Evolutionary conservation across 192 early-diverging fungal species (phyloP).

Genomic region (Podila minutissima): DNA sequence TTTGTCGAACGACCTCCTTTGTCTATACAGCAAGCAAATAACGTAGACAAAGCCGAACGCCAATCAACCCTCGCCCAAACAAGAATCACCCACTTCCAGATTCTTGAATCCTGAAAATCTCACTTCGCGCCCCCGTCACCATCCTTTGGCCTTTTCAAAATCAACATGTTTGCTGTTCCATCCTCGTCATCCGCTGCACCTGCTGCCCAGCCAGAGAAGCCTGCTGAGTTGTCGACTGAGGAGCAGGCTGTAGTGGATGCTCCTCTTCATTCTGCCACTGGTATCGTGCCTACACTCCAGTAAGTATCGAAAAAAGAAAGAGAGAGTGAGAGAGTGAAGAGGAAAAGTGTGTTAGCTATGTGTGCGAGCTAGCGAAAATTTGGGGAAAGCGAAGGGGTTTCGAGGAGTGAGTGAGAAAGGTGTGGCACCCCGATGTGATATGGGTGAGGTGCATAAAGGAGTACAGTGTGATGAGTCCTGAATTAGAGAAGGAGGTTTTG

Average conservation of each 20-base stretch:
- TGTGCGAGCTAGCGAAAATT: no score
- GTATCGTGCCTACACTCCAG: constrained; percentile 70
- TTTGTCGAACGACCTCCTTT: no score
- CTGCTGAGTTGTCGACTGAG: constrained; percentile 34
- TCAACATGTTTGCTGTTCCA: constrained; percentile 50
- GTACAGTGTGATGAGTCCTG: no score
- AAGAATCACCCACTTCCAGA: not conserved
- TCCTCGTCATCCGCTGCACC: constrained; percentile 26
- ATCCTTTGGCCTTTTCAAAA: not conserved
- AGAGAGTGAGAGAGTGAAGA: not conserved
- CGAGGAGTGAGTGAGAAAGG: constrained; percentile 3
- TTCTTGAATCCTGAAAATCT: not conserved
- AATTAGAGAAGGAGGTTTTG: no score
- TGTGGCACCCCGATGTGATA: not conserved
- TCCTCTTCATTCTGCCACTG: constrained; percentile 56
- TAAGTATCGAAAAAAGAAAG: constrained; percentile 54
- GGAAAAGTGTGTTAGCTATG: not conserved
- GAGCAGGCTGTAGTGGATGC: constrained; percentile 43
- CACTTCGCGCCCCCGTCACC: not conserved
- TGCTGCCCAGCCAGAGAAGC: constrained; percentile 22
- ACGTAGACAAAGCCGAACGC: not conserved
- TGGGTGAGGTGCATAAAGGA: no score
- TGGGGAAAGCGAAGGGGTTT: no score
- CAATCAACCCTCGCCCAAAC: constrained; percentile 1
- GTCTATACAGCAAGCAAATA: no score